Conservation (phyloP, 2,329 filamentous ascomycete species). For the Podosphaera xanthii region DNA sequence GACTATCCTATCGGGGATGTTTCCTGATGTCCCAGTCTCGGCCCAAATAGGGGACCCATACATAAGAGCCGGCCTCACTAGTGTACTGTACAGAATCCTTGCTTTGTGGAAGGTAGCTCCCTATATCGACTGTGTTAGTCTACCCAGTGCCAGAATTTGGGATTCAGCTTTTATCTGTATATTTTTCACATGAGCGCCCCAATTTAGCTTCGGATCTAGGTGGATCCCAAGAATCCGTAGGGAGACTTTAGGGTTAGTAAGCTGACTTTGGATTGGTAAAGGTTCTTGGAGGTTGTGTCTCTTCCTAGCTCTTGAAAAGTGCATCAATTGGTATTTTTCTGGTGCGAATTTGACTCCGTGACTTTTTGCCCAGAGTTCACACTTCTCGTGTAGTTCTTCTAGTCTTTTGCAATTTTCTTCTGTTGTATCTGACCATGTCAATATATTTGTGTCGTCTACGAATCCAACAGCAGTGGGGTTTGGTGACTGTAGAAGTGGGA, state of each 20-base stretch:
- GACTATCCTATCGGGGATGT: background rate
- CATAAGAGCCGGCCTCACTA: too few species aligned
- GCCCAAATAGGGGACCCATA: too few species aligned
- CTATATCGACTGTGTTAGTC: background rate
- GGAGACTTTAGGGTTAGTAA: background rate
- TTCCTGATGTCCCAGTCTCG: background rate
- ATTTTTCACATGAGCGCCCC: background rate
- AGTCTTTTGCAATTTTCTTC: background rate
- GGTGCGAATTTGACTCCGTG: background rate
- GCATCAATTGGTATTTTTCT: background rate
- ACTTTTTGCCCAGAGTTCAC: background rate
- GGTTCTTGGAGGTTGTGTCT: background rate
- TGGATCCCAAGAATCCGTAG: background rate
- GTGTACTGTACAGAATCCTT: too few species aligned
- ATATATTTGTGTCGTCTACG: background rate
- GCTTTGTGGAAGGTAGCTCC: too few species aligned
- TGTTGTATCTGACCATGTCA: background rate
- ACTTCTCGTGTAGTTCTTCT: background rate
- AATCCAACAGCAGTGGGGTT: background rate
- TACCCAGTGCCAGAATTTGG: background rate
- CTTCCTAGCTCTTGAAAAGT: background rate
- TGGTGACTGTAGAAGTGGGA: background rate
- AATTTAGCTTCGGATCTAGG: background rate
- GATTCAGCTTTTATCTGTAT: background rate
- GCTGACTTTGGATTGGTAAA: background rate